Base-by-base conservation (phyloP, 768 basidiomycete species). In the Cubamyces sp. region DNA sequence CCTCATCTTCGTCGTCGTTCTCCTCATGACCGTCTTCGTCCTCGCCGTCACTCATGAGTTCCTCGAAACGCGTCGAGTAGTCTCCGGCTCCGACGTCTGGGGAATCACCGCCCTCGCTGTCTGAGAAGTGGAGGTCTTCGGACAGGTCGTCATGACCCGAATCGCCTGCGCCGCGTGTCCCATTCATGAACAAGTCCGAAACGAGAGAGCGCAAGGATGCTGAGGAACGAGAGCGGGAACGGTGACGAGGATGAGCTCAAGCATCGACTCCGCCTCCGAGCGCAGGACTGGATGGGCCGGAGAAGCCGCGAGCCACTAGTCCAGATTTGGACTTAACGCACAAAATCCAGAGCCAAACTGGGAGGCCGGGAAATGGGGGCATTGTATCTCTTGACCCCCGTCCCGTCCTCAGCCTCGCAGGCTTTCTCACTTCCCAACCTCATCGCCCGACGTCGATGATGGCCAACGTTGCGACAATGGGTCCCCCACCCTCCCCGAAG, bases 401-500 rank as follows among this genome's bases (percentile, higher is more conserved):
- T 62, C 63, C 65, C 59, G 61, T 64, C 46, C 61, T 49, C 25
- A 19, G 48, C 48, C 26, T 53, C 41, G 47, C 58, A 50, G 21
- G 54, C 64, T 62, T 50, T 59, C 60, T 54, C 58, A 64, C 58
- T 67, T 52, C 54, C 57, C 55, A 66, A 52, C 57, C 52, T 19
- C 59, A 61, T 56, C 53, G 61, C 45, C 58, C 61, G 39, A 43
- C 65, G 61, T 51, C 59, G 54, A 55, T 68, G 60, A 72, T 90
- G 89, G 83, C 87, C 54, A 87, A 87, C 72, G 77, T 84, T 49
- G 82, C 83, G 50, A 74, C 82, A 53, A 91, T 91, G 90, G 90
- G 88, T 48, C 90, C 90, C 15, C 89, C 90, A 6, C 81, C 87
- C 51, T 90, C 89, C 60, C 90, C 88, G 43, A 80, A 87, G 70